phyloP scores from a whole-genome alignment of 345 rosid species.

The Laguncularia racemosa region DNA sequence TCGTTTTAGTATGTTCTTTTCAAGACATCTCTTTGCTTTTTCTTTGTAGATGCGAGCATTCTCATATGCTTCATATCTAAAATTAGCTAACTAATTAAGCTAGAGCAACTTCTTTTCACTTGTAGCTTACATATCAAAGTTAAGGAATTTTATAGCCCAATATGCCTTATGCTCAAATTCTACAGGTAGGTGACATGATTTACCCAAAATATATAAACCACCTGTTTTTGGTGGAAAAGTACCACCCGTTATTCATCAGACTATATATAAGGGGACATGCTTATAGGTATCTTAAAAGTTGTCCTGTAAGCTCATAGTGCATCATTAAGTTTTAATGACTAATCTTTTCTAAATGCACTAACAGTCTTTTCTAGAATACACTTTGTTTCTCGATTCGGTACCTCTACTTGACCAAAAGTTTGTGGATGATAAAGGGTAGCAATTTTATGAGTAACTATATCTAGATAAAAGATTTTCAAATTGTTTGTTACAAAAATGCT shows the following conservation, averaged over 20 bases:
- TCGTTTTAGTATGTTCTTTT: background rate
- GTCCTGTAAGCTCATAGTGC: constrained; percentile 2
- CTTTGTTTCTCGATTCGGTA: background rate
- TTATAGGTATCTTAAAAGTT: constrained; percentile 3
- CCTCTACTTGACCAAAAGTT: background rate
- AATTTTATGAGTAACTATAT: background rate
- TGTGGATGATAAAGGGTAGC: background rate
- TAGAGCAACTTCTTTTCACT: background rate
- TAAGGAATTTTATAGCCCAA: background rate
- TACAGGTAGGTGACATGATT: constrained; percentile 4
- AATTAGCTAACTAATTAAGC: background rate
- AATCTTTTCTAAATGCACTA: constrained; percentile 1
- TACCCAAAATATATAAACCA: constrained; percentile 4
- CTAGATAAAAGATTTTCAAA: background rate
- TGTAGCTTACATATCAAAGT: background rate
- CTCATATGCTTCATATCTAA: background rate
- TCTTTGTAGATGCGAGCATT: constrained; percentile 7
- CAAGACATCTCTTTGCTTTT: constrained; percentile 5
- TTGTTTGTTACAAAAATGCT: background rate
- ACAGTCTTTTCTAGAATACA: background rate
- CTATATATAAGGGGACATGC: background rate
- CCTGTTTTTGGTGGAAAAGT: too few species aligned
- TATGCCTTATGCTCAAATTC: constrained; percentile 10
- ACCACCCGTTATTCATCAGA: too few species aligned
- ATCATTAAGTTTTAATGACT: background rate